Base-by-base conservation (phyloP, 257 asterid genomes). In the Rauvolfia tetraphylla region DNA sequence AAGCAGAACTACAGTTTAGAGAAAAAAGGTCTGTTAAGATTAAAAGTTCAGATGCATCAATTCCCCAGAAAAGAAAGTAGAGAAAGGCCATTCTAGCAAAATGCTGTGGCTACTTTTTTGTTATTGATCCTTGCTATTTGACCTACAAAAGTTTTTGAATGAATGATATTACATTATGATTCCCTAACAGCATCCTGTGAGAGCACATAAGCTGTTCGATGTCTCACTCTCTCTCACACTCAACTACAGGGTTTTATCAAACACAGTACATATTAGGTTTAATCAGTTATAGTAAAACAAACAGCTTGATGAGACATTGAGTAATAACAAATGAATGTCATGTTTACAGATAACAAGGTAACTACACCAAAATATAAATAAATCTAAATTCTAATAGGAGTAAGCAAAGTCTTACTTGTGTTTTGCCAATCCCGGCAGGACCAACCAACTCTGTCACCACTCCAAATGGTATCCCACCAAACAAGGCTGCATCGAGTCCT, bases 371-470 rank as follows among this genome's bases (percentile, higher is more conserved):
- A 42, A 77, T 54, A 72, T 44, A 42, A 58, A 49, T 1, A 66
- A 76, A 78, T 51, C 74, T 49, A 51, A 48, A 31, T n/a, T 38
- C 0, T 41, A 57, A 61, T 13, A 65, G 48, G 48, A 65, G 29
- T 65, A 39, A 17, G 46, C 44, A 65, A 6, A 22, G 38, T 72
- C 81, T 3, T 82, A 87, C 98, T 87, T 91, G 98, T 71, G 97
- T 92, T 88, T 91, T 92, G 76, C 98, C 98, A 57, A 92, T 89
- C 76, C 98, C 98, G 18, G 98, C 91, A 53, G 98, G 98, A 78
- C 98, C 98, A 73, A 92, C 98, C 78, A 92, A 74, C 86, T 92
- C 97, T 59, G 98, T 92, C 46, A 92, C 90, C 38, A 91, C 88
- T 4, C 97, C 98, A 87, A 91, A 92, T 57, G 97, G 98, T 80